Percentiles rank a stretch among this genome's conserved stretches.
Evolutionary conservation across 805 yeast genomes (phyloP).

Genomic region (Myxozyma melibiosi): DNA sequence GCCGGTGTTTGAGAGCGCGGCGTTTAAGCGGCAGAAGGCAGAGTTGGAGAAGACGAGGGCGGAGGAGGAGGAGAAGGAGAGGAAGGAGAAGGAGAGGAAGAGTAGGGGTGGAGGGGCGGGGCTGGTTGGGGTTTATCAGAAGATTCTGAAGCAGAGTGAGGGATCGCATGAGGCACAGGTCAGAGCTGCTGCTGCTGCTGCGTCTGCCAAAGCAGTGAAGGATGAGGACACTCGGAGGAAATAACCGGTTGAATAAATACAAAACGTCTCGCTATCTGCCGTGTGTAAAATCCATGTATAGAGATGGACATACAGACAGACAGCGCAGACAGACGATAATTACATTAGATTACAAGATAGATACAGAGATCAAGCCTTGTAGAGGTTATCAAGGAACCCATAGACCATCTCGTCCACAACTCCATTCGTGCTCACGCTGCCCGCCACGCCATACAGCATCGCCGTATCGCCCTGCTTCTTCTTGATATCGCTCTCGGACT

Average conservation of each 20-base stretch:
- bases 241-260: background rate
- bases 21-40: slow-evolving; percentile 49
- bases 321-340: background rate
- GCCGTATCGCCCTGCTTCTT: slow-evolving; percentile 59
- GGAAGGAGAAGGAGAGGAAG: slow-evolving; percentile 6
- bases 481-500: slow-evolving; percentile 7
- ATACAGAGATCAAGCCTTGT: slow-evolving; percentile 47
- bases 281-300: too few relatives aligned
- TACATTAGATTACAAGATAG: background rate
- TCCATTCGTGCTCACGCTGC: slow-evolving; percentile 79
- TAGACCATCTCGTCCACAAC: slow-evolving; percentile 78
- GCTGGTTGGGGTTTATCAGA: slow-evolving; percentile 21
- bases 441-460: slow-evolving; percentile 94
- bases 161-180: slow-evolving; percentile 25
- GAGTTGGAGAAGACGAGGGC: slow-evolving; percentile 36
- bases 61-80: slow-evolving; percentile 31
- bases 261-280: background rate
- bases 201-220: slow-evolving; percentile 11
- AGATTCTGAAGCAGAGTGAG: slow-evolving; percentile 20
- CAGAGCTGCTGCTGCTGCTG: slow-evolving; percentile 30
- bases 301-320: background rate
- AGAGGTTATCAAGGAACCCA: slow-evolving; percentile 79
- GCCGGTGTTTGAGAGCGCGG: slow-evolving; percentile 53
- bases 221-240: background rate
- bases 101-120: slow-evolving; percentile 5